phyloP scores from a whole-genome alignment of 2,329 filamentous ascomycete species.

The Fusarium mundagurra region DNA sequence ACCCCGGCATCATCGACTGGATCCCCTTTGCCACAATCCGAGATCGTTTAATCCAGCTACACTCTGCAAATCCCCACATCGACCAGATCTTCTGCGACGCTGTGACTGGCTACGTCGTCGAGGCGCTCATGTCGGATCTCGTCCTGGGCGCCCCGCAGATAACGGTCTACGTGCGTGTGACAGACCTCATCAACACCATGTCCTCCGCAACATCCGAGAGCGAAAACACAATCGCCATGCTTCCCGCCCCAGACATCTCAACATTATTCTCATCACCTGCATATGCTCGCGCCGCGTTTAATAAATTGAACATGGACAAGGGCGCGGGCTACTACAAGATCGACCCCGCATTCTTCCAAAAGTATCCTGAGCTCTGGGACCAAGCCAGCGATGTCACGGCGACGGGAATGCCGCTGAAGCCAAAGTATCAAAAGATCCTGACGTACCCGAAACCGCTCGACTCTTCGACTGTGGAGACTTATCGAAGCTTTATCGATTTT shows the following conservation, averaged over 20 bases:
- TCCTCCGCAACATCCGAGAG: not conserved
- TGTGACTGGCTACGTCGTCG: conserved; percentile 47
- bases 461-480: conserved; percentile 43
- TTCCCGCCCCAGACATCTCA: conserved; percentile 40
- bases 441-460: conserved; percentile 46
- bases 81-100: conserved; percentile 49
- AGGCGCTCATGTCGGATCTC: conserved; percentile 44
- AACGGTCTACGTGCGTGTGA: conserved; percentile 44
- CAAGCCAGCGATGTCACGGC: conserved; percentile 40
- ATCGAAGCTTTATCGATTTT: conserved; percentile 48
- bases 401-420: conserved; percentile 44
- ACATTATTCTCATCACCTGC: conserved; percentile 37
- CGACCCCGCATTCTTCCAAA: conserved; percentile 46
- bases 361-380: conserved; percentile 47
- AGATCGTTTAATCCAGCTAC: conserved; percentile 43
- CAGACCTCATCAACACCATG: conserved; percentile 45
- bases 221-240: not conserved
- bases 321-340: conserved; percentile 48
- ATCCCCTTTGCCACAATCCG: conserved; percentile 45
- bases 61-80: conserved; percentile 45
- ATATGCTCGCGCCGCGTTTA: conserved; percentile 42
- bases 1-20: conserved; percentile 47
- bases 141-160: conserved; percentile 39
- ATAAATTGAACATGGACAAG: conserved; percentile 45
- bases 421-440: conserved; percentile 42